Conservation (phyloP, 2,329 filamentous ascomycete genomes). For the Coleophoma crateriformis region DNA sequence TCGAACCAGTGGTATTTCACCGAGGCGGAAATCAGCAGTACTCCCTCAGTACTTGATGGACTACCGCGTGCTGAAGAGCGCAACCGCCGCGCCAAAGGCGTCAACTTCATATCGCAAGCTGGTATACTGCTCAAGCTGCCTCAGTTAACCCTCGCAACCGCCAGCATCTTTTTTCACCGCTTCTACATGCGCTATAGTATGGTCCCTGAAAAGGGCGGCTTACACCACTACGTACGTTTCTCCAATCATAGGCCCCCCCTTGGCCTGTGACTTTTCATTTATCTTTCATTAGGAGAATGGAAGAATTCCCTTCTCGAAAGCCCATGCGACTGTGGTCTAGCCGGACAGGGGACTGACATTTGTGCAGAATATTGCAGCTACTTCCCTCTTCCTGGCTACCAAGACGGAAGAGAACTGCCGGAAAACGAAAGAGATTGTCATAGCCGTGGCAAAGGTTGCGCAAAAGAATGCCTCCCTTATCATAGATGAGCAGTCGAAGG, state of each 20-base stretch:
- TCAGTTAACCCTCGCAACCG: slow-evolving; percentile 86
- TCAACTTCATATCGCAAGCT: slow-evolving; percentile 94
- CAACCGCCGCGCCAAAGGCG: slow-evolving; percentile 77
- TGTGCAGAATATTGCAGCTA: slow-evolving; percentile 73
- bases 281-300: background rate
- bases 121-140: slow-evolving; percentile 89
- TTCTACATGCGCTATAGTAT: slow-evolving; percentile 91
- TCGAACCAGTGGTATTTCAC: slow-evolving; percentile 83
- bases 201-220: slow-evolving; percentile 67
- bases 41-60: slow-evolving; percentile 81
- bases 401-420: slow-evolving; percentile 97
- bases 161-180: slow-evolving; percentile 89
- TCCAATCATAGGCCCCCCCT: slow-evolving; percentile 1
- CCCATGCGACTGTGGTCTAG: slow-evolving; percentile 1
- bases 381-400: slow-evolving; percentile 86
- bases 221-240: slow-evolving; percentile 79
- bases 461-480: slow-evolving; percentile 88
- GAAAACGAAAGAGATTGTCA: slow-evolving; percentile 91
- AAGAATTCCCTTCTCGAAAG: slow-evolving; percentile 8
- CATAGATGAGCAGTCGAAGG: slow-evolving; percentile 94
- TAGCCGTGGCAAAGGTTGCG: slow-evolving; percentile 88
- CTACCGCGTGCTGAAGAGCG: slow-evolving; percentile 73
- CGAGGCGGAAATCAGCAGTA: slow-evolving; percentile 72
- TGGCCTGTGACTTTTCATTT: background rate
- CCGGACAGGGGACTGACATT: slow-evolving; percentile 6